Evolutionary conservation across 257 asterid species (phyloP), one percentile per base, ranked within the genome.

Genomic region (Fraxinus excelsior): DNA sequence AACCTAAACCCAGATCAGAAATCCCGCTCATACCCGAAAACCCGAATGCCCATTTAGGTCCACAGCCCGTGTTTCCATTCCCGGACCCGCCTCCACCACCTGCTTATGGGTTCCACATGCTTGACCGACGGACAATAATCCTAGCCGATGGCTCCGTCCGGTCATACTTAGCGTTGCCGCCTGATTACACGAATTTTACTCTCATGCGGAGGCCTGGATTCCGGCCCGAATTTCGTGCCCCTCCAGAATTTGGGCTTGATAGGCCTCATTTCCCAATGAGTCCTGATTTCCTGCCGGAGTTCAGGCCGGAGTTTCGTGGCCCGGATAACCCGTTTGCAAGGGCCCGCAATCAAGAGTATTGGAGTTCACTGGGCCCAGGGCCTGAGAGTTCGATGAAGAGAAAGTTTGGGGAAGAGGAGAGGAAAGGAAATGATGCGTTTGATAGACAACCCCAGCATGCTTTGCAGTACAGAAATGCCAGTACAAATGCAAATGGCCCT

Each of bases 391-490:
- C 85, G 12, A 71, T 85, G 72, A 93, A 95, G 82, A 83, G 97
- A 60, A 95, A 95, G 88, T 87, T 91, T 70, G 94, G 90, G 80
- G 97, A 91, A 19, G 93, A 90, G 42, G 96, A 91, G 74, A 87
- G 88, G 82, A 91, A 76, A 71, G 90, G 84, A 78, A 85, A 80
- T 38, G 94, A 92, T 84, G 96, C 90, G 73, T 87, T 87, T 78
- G 97, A 89, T 83, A 93, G 98, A 88, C 97, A 91, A 83, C 90
- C 96, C 77, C 94, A 89, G 73, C 97, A 94, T 88, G 90, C 90
- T 82, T 86, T 95, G 88, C 96, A 92, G 86, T 92, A 90, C 76
- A 97, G 98, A 13, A 92, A 80, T 81, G 90, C 76, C 23, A 86
- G 78, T 49, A 87, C 87, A 13, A 92, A 80, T 80, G 91, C 73